These are phyloP conservation scores for Thelephora ganbajun DNA, from an alignment of 768 basidiomycete genomes.

Conservation along the genomic window DNA sequence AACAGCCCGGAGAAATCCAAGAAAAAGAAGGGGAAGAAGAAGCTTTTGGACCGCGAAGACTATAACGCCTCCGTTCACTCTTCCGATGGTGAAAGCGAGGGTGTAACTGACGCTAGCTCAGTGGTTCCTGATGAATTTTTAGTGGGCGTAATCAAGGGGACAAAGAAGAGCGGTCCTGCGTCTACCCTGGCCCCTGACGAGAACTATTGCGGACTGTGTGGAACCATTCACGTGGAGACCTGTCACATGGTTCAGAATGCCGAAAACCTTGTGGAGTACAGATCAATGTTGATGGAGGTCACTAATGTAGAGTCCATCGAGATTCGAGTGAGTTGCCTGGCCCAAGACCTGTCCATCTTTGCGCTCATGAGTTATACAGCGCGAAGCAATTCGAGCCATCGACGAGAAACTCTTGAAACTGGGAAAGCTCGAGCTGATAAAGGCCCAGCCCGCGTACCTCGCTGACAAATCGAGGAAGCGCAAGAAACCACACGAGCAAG, in stretches of 20 bases:
- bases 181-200: conserved; percentile 6
- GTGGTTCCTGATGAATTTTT: background rate
- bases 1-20: conserved; percentile 24
- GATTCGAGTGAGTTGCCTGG: conserved; percentile 32
- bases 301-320: conserved; percentile 55
- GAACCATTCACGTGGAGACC: conserved; percentile 30
- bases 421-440: conserved; percentile 41
- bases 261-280: conserved; percentile 54
- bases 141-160: conserved; percentile 1
- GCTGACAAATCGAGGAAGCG: conserved; percentile 17
- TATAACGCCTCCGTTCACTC: conserved; percentile 24
- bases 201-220: conserved; percentile 49
- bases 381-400: conserved; percentile 53
- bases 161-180: background rate
- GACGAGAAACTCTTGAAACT: conserved; percentile 47
- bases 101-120: conserved; percentile 5
- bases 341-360: conserved; percentile 2
- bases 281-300: conserved; percentile 49
- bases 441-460: conserved; percentile 50
- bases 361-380: conserved; percentile 22
- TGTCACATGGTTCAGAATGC: conserved; percentile 58
- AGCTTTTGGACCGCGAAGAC: conserved; percentile 21
- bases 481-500: too few species aligned
- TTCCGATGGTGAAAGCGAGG: conserved; percentile 13
- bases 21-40: conserved; percentile 18